phyloP scores from a whole-genome alignment of 2,329 filamentous ascomycete genomes.

The Diaporthe humulicola region DNA sequence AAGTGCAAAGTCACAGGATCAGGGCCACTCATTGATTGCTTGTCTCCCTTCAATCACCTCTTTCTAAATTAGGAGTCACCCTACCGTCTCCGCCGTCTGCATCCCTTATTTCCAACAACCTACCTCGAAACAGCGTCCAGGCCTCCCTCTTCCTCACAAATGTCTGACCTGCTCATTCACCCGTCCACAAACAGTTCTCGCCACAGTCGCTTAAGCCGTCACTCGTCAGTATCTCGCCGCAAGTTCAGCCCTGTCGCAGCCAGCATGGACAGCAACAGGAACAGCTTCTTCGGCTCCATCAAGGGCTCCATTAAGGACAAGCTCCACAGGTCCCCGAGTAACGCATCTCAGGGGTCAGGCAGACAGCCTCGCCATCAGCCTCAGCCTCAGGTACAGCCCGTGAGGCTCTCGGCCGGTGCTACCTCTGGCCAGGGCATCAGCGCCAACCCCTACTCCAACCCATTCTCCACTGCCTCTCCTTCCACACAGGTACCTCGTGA shows the following conservation, averaged over 20 bases:
- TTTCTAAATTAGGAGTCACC: constrained; percentile 13
- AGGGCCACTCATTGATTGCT: background rate
- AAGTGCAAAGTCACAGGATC: background rate
- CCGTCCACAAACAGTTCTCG: constrained; percentile 34
- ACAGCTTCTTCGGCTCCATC: constrained; percentile 46
- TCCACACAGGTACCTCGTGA: constrained; percentile 42
- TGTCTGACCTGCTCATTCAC: constrained; percentile 36
- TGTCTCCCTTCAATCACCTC: background rate
- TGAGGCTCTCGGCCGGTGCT: constrained; percentile 32
- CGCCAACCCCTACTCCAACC: constrained; percentile 42
- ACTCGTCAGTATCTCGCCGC: background rate
- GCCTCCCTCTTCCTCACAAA: constrained; percentile 2
- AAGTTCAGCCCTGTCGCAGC: constrained; percentile 13
- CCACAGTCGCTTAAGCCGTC: background rate
- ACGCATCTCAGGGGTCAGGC: constrained; percentile 26
- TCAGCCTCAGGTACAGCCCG: constrained; percentile 28
- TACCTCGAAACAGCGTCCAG: background rate
- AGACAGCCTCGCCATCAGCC: constrained; percentile 42
- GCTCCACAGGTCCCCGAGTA: constrained; percentile 47
- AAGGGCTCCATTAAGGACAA: constrained; percentile 52
- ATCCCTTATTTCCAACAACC: constrained; percentile 3
- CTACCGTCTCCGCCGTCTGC: background rate
- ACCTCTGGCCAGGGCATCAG: constrained; percentile 37
- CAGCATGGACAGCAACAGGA: constrained; percentile 34
- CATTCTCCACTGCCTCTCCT: constrained; percentile 40